phyloP scores from a whole-genome alignment of 73 alveolate genomes.

The Paramecium caudatum region DNA sequence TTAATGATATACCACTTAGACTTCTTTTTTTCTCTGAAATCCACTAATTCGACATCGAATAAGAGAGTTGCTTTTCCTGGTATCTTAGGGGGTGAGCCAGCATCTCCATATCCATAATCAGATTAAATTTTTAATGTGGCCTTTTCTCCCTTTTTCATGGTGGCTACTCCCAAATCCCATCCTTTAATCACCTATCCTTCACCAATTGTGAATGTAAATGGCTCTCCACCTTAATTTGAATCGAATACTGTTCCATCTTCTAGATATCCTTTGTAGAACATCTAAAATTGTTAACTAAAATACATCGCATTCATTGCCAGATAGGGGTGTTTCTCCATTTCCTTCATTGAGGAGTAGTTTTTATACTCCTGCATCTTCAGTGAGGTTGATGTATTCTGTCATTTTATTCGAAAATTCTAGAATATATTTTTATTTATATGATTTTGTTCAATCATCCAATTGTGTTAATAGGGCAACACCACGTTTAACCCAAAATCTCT shows the following conservation, averaged over 20 bases:
- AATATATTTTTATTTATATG: not conserved
- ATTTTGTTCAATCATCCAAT: constrained; percentile 97
- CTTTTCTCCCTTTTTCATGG: constrained; percentile 94
- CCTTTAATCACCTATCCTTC: constrained; percentile 96
- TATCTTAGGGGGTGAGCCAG: constrained; percentile 96
- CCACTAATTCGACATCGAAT: constrained; percentile 92
- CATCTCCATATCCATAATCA: constrained; percentile 90
- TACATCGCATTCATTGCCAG: constrained; percentile 9
- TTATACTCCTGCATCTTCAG: constrained; percentile 48
- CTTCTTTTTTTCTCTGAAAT: constrained; percentile 84
- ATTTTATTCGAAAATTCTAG: constrained; percentile 34
- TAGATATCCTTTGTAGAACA: constrained; percentile 89
- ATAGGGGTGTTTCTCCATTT: not conserved
- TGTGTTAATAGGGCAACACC: constrained; percentile 97
- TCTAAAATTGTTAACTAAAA: not conserved
- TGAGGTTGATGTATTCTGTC: constrained; percentile 33
- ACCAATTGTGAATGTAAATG: constrained; percentile 90
- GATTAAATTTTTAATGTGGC: constrained; percentile 85
- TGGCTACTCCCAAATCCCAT: constrained; percentile 97
- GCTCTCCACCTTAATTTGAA: constrained; percentile 83
- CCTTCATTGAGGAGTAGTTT: constrained; percentile 24
- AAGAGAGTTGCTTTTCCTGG: constrained; percentile 96
- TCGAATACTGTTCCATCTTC: constrained; percentile 92
- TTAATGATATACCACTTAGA: constrained; percentile 83
- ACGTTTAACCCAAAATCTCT: constrained; percentile 97